Evolutionary conservation across 176 grass and related monocot species (phyloP), one percentile per base, ranked within the genome.

Genomic region (Avena eriantha): DNA sequence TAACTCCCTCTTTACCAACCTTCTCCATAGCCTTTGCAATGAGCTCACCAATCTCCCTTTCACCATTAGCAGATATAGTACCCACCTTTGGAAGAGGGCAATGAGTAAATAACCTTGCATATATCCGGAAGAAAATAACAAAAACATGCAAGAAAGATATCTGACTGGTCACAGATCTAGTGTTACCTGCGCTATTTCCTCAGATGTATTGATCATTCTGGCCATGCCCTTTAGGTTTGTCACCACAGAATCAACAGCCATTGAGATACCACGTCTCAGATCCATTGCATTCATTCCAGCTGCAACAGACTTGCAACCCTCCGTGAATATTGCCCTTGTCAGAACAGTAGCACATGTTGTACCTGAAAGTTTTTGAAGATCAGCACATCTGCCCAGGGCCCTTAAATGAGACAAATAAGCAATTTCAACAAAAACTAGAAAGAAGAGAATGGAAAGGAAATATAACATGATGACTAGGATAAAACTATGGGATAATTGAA

Each of bases 21-120:
- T 97, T 97, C 87, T 93, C 95, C 90, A 97, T 95, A 87, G 95
- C 95, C 55, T 97, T 95, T 53, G 95, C 95, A 88, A 97, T 97
- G 57, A 97, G 89, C 76, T 97, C 95, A 68, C 95, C 95, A 41
- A 97, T 97, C 84, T 97, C 95, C 88, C 90, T 95, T 78, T 97
- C 92, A 63, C 95, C 95, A 82, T 97, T 95, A 66, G 90, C 79
- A 10, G 95, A 97, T 91, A 97, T 95, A 45, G 95, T 97, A 45
- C 90, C 95, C 50, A 97, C 95, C 95, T 97, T 89, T 77, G 71
- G 89, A 80, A 80, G 29, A 86, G 35, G 85, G 69, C 58, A 77
- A 76, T 48, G 61, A 80, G 55, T 64, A 81, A 57, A 90, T 71
- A 89, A 82, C 83, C 16, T 5, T 21, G 79, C 35, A 78, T 82